Conservation (phyloP, 2,329 filamentous ascomycete genomes). For the Macrophomina tecta region DNA sequence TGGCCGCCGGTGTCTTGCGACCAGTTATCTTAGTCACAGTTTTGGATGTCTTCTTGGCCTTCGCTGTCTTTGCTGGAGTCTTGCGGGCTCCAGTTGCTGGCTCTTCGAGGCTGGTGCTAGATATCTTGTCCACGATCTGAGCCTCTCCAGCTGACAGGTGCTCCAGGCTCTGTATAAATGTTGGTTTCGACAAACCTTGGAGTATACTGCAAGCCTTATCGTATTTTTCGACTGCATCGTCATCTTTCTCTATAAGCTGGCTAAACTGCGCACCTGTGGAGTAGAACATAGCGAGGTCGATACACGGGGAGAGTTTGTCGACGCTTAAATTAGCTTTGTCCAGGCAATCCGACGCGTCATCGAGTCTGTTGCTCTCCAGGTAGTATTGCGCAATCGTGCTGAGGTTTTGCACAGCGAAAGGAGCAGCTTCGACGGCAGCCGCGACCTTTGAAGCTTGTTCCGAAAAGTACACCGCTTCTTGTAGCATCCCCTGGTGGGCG, state of each 20-base stretch:
- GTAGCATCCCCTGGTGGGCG: constrained; percentile 82
- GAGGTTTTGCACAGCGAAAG: constrained; percentile 55
- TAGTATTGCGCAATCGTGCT: constrained; percentile 56
- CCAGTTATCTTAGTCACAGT: constrained; percentile 11
- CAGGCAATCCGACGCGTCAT: constrained; percentile 58
- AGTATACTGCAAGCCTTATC: constrained; percentile 56
- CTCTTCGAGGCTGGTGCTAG: constrained; percentile 46
- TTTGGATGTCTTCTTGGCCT: constrained; percentile 31
- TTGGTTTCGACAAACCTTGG: constrained; percentile 45
- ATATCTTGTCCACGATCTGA: constrained; percentile 50
- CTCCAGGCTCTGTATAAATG: constrained; percentile 39
- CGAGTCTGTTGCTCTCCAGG: constrained; percentile 56
- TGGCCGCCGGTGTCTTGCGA: constrained; percentile 22
- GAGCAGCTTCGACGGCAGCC: constrained; percentile 67
- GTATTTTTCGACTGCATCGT: constrained; percentile 57
- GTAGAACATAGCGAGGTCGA: constrained; percentile 58
- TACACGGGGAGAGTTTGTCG: constrained; percentile 56
- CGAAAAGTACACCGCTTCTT: constrained; percentile 86
- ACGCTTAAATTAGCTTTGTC: constrained; percentile 57
- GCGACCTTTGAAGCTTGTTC: constrained; percentile 84
- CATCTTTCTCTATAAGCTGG: constrained; percentile 53
- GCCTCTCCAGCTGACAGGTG: constrained; percentile 39
- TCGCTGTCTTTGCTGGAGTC: constrained; percentile 3
- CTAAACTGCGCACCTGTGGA: constrained; percentile 58
- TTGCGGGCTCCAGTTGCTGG: constrained; percentile 24